Evolutionary conservation across 2,329 filamentous ascomycete species (phyloP).

Genomic region (Curvularia sp.): DNA sequence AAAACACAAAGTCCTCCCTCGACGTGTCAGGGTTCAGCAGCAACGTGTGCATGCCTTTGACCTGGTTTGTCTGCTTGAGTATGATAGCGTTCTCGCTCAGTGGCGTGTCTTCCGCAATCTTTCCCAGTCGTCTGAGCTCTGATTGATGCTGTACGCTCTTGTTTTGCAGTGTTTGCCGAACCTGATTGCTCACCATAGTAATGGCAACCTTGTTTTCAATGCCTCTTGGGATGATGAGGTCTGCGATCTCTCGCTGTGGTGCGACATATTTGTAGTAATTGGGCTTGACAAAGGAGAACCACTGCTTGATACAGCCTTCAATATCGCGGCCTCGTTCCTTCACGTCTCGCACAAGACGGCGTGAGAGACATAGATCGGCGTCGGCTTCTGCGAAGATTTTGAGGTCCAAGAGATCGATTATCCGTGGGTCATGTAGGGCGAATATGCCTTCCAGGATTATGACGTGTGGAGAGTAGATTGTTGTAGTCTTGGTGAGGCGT

Average conservation of each 20-base stretch:
- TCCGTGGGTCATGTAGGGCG: slow-evolving; percentile 85
- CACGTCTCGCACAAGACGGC: slow-evolving; percentile 77
- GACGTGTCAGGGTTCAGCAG: slow-evolving; percentile 80
- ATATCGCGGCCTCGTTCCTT: slow-evolving; percentile 88
- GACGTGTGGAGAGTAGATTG: slow-evolving; percentile 95
- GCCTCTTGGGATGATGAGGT: slow-evolving; percentile 93
- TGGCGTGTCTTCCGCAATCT: slow-evolving; percentile 72
- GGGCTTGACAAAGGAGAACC: slow-evolving; percentile 95
- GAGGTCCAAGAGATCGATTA: slow-evolving; percentile 88
- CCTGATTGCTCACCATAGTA: slow-evolving; percentile 92
- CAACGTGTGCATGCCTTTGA: slow-evolving; percentile 88
- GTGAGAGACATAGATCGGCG: slow-evolving; percentile 86
- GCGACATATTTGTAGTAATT: slow-evolving; percentile 95
- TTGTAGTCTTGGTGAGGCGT: slow-evolving; percentile 77
- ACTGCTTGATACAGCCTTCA: slow-evolving; percentile 96
- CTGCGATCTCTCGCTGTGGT: slow-evolving; percentile 88
- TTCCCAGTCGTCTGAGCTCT: slow-evolving; percentile 77
- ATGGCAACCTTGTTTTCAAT: slow-evolving; percentile 96
- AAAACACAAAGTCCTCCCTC: slow-evolving; percentile 94
- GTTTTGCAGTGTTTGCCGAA: slow-evolving; percentile 82
- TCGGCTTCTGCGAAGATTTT: slow-evolving; percentile 98
- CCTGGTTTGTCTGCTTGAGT: slow-evolving; percentile 78
- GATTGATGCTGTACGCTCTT: slow-evolving; percentile 86
- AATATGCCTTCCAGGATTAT: slow-evolving; percentile 96
- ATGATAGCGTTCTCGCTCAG: slow-evolving; percentile 78